Evolutionary conservation across 2,329 filamentous ascomycete species (phyloP).

Genomic region (Fusarium pininemorale): DNA sequence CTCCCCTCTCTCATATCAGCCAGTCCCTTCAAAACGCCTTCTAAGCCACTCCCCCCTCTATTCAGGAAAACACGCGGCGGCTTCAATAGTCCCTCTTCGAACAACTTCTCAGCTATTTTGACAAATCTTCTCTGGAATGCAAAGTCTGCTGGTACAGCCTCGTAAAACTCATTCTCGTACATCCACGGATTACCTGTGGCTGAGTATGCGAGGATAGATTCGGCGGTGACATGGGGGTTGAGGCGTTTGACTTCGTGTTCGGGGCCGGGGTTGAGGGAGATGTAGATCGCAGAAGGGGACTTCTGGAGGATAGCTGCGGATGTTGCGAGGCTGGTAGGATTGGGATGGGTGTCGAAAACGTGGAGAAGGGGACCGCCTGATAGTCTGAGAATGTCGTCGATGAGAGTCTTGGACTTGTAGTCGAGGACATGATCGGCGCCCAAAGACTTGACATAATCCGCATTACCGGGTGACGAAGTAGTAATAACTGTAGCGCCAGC

Average conservation of each 20-base stretch:
- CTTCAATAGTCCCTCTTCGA: background rate
- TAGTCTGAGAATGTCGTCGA: conserved; percentile 33
- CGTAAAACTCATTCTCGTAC: background rate
- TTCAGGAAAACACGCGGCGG: background rate
- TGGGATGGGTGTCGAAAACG: background rate
- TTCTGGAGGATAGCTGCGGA: background rate
- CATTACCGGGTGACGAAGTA: conserved; percentile 49
- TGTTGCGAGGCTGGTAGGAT: background rate
- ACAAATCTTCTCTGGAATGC: conserved; percentile 4
- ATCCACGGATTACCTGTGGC: background rate
- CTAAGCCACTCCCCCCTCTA: background rate
- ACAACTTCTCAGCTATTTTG: background rate
- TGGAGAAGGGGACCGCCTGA: conserved; percentile 25
- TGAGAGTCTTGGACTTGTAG: conserved; percentile 47
- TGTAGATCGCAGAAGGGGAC: background rate
- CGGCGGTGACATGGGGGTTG: background rate
- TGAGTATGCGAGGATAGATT: conserved; percentile 5
- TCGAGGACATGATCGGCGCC: conserved; percentile 58
- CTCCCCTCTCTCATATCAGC: background rate
- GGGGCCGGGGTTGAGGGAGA: background rate
- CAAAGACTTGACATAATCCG: conserved; percentile 45
- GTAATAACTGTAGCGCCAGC: conserved; percentile 49
- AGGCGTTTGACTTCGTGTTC: background rate
- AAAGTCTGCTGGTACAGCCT: background rate
- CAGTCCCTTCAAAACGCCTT: background rate